Percentiles rank a stretch among this genome's conserved stretches.
Conservation (phyloP, 805 yeast species). For the Kuraishia molischiana region DNA sequence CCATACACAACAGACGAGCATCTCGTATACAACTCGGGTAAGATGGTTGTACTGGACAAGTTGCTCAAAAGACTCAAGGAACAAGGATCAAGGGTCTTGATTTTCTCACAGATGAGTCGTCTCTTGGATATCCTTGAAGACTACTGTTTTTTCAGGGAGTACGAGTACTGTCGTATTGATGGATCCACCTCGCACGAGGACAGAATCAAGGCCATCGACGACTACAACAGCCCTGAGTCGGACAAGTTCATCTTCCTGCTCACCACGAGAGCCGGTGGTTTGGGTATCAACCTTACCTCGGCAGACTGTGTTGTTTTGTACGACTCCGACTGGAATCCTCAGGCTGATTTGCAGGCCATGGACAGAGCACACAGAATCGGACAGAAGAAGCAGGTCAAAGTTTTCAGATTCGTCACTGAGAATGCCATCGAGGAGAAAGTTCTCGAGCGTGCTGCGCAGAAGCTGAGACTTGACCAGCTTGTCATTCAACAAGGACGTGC, state of each 20-base stretch:
- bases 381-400: constrained; percentile 76
- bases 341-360: constrained; percentile 84
- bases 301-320: constrained; percentile 69
- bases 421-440: constrained; percentile 81
- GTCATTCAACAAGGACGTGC: constrained; percentile 71
- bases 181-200: constrained; percentile 78
- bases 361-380: constrained; percentile 87
- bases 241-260: constrained; percentile 61
- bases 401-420: constrained; percentile 68
- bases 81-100: constrained; percentile 71
- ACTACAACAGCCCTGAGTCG: constrained; percentile 66
- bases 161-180: constrained; percentile 69
- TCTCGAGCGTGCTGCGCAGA: constrained; percentile 73
- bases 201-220: constrained; percentile 68
- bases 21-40: constrained; percentile 62
- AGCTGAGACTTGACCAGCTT: constrained; percentile 67
- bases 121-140: constrained; percentile 75
- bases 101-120: constrained; percentile 79
- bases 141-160: constrained; percentile 62
- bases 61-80: constrained; percentile 52
- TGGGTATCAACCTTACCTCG: constrained; percentile 72
- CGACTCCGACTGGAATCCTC: constrained; percentile 87
- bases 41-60: constrained; percentile 62
- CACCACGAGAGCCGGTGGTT: constrained; percentile 86
- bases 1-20: constrained; percentile 84